Evolutionary conservation across 2,329 filamentous ascomycete genomes (phyloP), one percentile per base, ranked within the genome.

Genomic region (Alternaria sp.): DNA sequence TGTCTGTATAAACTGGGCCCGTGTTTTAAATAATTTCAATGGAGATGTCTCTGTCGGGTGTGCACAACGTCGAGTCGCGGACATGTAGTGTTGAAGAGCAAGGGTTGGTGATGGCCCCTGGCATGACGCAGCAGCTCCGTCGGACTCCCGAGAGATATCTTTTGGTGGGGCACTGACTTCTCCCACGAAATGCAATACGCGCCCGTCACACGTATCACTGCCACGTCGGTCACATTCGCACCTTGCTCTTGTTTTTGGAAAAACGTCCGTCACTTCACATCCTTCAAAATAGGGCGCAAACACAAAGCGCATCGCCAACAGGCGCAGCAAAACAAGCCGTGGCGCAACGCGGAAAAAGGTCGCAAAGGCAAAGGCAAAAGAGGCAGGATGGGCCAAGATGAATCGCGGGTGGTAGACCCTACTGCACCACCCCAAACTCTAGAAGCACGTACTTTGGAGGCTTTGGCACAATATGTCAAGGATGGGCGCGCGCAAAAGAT

Each of bases 351-450:
- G 46, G 69, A 77, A 44, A 71, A 73, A 64, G 71, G 68, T 58
- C 69, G 64, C 59, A 61, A 61, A 47, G 69, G 62, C 64, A 71
- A 67, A 57, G 66, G 57, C 49, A 69, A 68, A 57, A 59, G 74
- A 54, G 65, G 66, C 77, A 92, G 82, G 57, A 97, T 97, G 94
- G 94, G 94, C 60, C 93, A 97, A 78, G 92, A 96, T 75, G 85
- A 89, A 66, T 96, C 92, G 32, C 81, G 86, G 54, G 78, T 94
- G 64, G 85, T 94, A 64, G 86, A 89, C 72, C 88, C 91, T 64
- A 84, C 85, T 64, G 87, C 86, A 24, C 81, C 82, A 38, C 88
- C 94, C 1, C 75, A 83, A 54, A 91, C 88, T 0, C 84, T 98
- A 14, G 81, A 85, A 42, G 86, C 86, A 32, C 88, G 93, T 57